Conservation (phyloP, 257 asterid genomes). For the Lithospermum erythrorhizon region DNA sequence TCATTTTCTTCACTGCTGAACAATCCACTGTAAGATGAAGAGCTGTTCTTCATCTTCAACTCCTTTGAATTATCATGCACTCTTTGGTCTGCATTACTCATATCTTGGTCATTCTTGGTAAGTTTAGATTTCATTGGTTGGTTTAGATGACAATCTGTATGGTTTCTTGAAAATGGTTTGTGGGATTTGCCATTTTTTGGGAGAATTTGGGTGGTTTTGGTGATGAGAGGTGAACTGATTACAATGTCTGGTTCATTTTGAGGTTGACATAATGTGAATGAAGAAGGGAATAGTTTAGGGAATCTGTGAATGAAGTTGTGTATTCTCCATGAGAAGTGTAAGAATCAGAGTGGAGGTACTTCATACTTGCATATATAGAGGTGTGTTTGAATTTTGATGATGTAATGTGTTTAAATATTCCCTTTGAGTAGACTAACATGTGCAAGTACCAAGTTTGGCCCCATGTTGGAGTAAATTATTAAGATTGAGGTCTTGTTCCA, state of each 20-base stretch:
- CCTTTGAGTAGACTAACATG: too few species aligned
- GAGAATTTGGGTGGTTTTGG: not conserved
- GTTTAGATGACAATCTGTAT: not conserved
- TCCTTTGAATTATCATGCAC: too few species aligned
- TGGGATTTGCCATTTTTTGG: too few species aligned
- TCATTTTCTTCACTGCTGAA: not conserved
- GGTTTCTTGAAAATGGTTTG: not conserved
- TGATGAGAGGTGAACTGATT: not conserved
- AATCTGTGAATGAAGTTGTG: not conserved
- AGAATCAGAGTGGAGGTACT: not conserved
- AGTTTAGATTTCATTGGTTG: not conserved
- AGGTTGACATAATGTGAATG: not conserved
- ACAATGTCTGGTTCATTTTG: not conserved
- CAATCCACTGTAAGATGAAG: not conserved
- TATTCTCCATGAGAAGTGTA: not conserved
- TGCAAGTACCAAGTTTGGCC: too few species aligned
- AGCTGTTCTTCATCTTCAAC: not conserved
- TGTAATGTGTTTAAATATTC: not conserved
- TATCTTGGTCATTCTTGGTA: not conserved
- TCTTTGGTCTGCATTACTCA: not conserved
- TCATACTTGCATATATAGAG: not conserved
- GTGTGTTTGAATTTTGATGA: not conserved
- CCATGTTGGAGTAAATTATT: too few species aligned
- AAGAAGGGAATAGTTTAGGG: not conserved
- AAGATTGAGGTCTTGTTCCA: too few species aligned